phyloP scores from a whole-genome alignment of 2,329 filamentous ascomycete genomes.

The Ceratocystis harringtonii region DNA sequence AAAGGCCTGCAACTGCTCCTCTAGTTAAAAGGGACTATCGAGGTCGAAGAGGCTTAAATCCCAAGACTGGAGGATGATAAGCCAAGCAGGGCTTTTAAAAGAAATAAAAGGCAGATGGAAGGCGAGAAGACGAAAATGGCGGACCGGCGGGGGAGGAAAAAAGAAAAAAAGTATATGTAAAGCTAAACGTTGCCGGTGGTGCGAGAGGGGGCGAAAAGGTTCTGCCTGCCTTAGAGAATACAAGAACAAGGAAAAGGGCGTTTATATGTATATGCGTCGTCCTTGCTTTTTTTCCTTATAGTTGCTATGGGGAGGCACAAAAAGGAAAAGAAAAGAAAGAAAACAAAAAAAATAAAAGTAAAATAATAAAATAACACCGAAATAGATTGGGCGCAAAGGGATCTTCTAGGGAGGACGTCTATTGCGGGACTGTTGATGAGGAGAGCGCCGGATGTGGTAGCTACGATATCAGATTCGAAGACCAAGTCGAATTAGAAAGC shows the following conservation, averaged over 20 bases:
- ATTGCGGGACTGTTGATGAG: neutral
- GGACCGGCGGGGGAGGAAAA: neutral
- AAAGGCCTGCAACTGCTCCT: slow-evolving; percentile 6
- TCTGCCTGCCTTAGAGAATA: neutral
- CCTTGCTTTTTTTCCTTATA: neutral
- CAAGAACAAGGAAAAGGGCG: neutral
- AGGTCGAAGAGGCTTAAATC: slow-evolving; percentile 1
- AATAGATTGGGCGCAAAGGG: neutral
- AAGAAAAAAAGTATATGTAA: neutral
- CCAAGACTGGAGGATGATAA: neutral
- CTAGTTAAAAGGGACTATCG: neutral
- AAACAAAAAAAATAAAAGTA: neutral
- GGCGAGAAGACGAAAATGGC: neutral
- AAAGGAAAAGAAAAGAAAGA: neutral
- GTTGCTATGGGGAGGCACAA: neutral
- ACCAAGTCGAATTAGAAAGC: neutral
- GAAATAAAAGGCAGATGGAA: neutral
- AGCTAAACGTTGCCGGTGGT: neutral
- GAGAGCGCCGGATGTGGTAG: neutral
- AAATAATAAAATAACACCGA: neutral
- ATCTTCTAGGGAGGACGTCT: neutral
- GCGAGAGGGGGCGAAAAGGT: neutral
- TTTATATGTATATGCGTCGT: neutral
- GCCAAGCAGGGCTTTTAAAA: neutral
- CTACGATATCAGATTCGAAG: slow-evolving; percentile 2